Conservation (phyloP, 768 basidiomycete genomes). For the Psilocybe subaeruginosa region DNA sequence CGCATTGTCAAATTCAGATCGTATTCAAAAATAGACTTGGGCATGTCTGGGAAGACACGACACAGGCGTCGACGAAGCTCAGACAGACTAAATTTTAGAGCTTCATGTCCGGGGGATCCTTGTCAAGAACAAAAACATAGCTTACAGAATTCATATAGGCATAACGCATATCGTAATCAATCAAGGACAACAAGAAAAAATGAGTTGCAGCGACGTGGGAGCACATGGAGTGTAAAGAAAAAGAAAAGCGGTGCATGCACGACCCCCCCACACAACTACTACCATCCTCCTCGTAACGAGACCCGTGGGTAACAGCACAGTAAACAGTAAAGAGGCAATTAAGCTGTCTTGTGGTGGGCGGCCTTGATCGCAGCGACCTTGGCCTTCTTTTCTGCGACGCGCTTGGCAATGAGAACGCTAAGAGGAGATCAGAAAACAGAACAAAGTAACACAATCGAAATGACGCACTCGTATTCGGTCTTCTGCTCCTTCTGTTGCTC, state of each 20-base stretch:
- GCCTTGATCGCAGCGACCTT: conserved; percentile 89
- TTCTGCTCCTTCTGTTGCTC: conserved; percentile 96
- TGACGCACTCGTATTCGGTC: conserved; percentile 83
- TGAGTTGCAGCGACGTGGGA: not conserved
- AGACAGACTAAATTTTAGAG: not conserved
- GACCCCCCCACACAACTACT: conserved; percentile 10
- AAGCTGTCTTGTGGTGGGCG: conserved; percentile 53
- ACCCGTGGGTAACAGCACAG: conserved; percentile 10
- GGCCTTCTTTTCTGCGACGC: conserved; percentile 91
- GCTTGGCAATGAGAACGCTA: conserved; percentile 81
- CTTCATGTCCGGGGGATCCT: not conserved
- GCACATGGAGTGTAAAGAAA: conserved; percentile 1
- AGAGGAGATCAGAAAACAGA: not conserved
- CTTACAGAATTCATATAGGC: not conserved
- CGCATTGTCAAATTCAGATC: too few relatives aligned
- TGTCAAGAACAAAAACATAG: not conserved
- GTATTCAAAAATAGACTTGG: too few relatives aligned
- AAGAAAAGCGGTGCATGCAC: not conserved
- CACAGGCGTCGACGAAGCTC: too few relatives aligned
- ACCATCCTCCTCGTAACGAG: conserved; percentile 6
- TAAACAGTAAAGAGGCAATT: conserved; percentile 6
- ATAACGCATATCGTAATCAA: conserved; percentile 3
- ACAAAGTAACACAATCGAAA: not conserved
- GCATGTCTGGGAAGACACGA: too few relatives aligned
- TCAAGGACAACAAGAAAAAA: not conserved